Conservation (phyloP, 2,329 filamentous ascomycete genomes). For the Nectriaceae sp. region DNA sequence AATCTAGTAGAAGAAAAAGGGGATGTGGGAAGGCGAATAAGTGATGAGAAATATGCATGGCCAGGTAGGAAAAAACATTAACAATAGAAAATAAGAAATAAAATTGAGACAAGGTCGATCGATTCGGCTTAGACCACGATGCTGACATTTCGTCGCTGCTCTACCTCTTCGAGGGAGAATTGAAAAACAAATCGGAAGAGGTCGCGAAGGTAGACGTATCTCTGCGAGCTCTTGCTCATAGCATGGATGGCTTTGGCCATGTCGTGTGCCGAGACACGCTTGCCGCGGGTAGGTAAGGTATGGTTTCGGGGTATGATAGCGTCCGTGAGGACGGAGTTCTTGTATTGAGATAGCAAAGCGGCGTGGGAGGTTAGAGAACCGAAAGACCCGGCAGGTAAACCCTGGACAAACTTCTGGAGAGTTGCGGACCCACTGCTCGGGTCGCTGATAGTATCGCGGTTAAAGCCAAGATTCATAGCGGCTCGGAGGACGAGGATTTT, state of each 20-base stretch:
- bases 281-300: constrained; percentile 53
- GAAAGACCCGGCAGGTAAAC: constrained; percentile 75
- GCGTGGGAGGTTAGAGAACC: constrained; percentile 71
- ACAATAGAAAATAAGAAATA: constrained; percentile 15
- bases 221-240: constrained; percentile 66
- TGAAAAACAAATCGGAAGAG: constrained; percentile 84
- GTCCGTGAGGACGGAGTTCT: constrained; percentile 75
- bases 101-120: background rate
- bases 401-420: constrained; percentile 75
- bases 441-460: constrained; percentile 54
- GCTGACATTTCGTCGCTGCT: constrained; percentile 64
- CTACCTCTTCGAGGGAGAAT: constrained; percentile 77
- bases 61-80: constrained; percentile 4
- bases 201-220: constrained; percentile 80
- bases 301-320: constrained; percentile 51
- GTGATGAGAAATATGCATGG: constrained; percentile 1
- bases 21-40: constrained; percentile 6
- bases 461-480: constrained; percentile 81
- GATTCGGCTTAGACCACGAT: constrained; percentile 48
- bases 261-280: constrained; percentile 68
- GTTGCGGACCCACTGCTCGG: constrained; percentile 50
- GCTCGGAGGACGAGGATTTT: constrained; percentile 82
- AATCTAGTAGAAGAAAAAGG: constrained; percentile 13
- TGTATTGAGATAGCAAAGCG: constrained; percentile 75
- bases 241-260: constrained; percentile 77